Conservation (phyloP, 768 basidiomycete genomes). For the Phlebiopsis flavidoalba region DNA sequence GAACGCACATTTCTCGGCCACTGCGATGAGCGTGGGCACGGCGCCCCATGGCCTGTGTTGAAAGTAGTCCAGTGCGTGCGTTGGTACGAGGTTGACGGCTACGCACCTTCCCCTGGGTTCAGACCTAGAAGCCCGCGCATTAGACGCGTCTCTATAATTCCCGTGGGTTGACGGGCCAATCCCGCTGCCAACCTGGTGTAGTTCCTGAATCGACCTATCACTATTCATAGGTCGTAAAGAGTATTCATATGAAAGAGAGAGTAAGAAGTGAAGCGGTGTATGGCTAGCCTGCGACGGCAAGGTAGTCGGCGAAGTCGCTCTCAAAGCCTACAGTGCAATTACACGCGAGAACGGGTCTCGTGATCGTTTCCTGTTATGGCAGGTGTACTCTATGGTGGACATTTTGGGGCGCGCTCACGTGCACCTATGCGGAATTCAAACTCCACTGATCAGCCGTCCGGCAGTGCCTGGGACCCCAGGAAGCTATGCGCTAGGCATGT, state of each 20-base stretch:
- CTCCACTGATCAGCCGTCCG: no score
- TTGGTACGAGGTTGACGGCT: not conserved
- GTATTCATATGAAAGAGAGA: not conserved
- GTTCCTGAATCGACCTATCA: not conserved
- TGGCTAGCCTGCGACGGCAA: not conserved
- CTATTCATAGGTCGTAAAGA: not conserved
- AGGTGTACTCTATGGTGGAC: not conserved
- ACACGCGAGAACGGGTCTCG: not conserved
- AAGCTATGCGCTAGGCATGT: no score
- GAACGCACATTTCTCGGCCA: not conserved
- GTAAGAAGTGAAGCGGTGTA: not conserved
- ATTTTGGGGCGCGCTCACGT: no score
- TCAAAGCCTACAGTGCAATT: conserved; percentile 1
- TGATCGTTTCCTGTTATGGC: not conserved
- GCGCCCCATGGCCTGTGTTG: not conserved
- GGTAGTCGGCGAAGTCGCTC: not conserved
- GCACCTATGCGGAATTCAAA: no score
- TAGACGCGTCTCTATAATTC: conserved; percentile 4
- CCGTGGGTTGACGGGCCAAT: not conserved
- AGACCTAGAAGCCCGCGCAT: not conserved
- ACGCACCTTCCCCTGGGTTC: not conserved
- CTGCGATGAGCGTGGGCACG: not conserved
- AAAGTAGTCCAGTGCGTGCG: not conserved
- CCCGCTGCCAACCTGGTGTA: not conserved
- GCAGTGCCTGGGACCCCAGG: no score